Base-by-base conservation (phyloP, 2,329 filamentous ascomycete species). In the Sclerotinia glacialis region DNA sequence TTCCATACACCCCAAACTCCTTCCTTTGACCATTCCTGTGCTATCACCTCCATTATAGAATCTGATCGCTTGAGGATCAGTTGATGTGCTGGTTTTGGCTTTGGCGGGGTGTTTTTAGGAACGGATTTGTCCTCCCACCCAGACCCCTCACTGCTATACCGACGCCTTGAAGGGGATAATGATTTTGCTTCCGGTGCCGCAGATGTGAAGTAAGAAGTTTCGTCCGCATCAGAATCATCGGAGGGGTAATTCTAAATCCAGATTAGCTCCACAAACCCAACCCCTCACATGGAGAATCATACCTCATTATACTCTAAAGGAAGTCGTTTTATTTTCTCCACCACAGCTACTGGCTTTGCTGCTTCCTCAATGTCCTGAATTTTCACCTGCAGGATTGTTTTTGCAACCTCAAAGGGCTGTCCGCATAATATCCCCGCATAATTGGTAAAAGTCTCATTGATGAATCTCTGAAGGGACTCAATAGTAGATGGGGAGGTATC, bases 331-430 rank as follows among this genome's bases (percentile, higher is more conserved):
- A 55, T 53, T 12, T 65, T 42, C 46, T 71, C 68, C 55, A 70
- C 73, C 44, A 52, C 40, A 58, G 66, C 67, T 42, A 66, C 61
- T 46, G 70, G 65, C 23, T 46, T 64, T 62, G 31, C 64, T 58
- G 60, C 71, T 64, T 72, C 72, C 66, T 68, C 71, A 65, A 56
- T 34, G 42, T 60, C 84, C 73, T 88, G 85, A 69, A 78, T 79
- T 71, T 83, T 86, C 62, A 93, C 87, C 79, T 99, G 95, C 72
- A 99, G 80, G 66, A 98, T 86, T 18, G 89, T 95, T 83, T 97
- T 98, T 75, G 94, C 93, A 67, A 97, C 93, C 81, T 98, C 95
- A 78, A 99, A 98, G 18, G 95, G 95, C 79, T 99, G 95, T 64
- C 92, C 90, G 76, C 97, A 88, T 74, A 98, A 79, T 31, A 97